phyloP scores from a whole-genome alignment of 2,329 filamentous ascomycete genomes.

The Magnaporthales sp. region DNA sequence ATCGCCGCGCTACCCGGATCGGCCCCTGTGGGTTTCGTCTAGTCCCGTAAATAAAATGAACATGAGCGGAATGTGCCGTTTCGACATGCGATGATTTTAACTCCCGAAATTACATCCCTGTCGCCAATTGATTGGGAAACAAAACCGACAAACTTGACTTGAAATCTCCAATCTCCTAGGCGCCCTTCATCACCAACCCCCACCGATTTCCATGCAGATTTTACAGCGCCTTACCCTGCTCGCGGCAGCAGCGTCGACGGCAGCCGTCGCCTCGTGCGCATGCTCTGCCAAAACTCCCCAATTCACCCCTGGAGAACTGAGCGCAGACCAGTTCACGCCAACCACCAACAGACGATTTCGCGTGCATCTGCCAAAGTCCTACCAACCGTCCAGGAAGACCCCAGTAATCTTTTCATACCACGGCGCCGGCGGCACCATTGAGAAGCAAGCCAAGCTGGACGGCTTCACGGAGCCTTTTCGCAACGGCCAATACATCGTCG shows the following conservation, averaged over 20 bases:
- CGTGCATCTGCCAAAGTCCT: not conserved
- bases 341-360: constrained; percentile 1
- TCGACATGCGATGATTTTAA: not conserved
- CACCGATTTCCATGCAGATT: not conserved
- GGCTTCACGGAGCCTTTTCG: not conserved
- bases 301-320: not conserved
- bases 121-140: not conserved
- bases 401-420: not conserved
- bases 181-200: too few species aligned
- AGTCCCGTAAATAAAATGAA: not conserved
- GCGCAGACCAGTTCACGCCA: not conserved
- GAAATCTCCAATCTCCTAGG: not conserved
- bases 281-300: not conserved
- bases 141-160: not conserved
- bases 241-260: not conserved
- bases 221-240: not conserved
- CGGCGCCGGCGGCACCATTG: constrained; percentile 2
- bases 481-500: constrained; percentile 1
- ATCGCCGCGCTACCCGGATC: not conserved
- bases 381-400: not conserved
- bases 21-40: not conserved
- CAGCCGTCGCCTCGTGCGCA: not conserved
- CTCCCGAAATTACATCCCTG: not conserved
- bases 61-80: not conserved
- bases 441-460: constrained; percentile 2